Evolutionary conservation across 2,329 filamentous ascomycete genomes (phyloP).

Genomic region (Biscogniauxia mediterranea): DNA sequence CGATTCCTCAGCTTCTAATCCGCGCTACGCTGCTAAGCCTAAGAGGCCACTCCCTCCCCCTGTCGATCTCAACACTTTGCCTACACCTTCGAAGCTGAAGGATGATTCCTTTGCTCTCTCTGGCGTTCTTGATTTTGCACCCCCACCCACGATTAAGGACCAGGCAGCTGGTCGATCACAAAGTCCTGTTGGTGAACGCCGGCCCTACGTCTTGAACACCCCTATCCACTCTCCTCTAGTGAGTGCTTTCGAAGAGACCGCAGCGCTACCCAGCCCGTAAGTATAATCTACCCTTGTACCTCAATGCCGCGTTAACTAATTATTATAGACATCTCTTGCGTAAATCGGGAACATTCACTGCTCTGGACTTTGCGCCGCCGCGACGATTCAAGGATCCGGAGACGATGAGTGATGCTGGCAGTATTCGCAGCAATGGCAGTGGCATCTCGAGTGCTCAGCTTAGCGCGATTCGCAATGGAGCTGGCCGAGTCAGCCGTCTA

Average conservation of each 20-base stretch:
- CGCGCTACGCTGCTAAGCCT: constrained; percentile 39
- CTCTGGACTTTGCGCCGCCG: constrained; percentile 77
- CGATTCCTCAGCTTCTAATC: constrained; percentile 44
- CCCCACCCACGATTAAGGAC: constrained; percentile 66
- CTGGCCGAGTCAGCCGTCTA: constrained; percentile 82
- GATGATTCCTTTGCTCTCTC: constrained; percentile 75
- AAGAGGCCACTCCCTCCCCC: constrained; percentile 66
- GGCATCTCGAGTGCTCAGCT: constrained; percentile 71
- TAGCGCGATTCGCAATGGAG: constrained; percentile 74
- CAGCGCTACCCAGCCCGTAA: constrained; percentile 86
- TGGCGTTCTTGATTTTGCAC: constrained; percentile 79
- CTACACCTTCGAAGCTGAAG: constrained; percentile 79
- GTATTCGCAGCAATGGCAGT: constrained; percentile 69
- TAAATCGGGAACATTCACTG: constrained; percentile 76
- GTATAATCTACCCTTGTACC: constrained; percentile 38
- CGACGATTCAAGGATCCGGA: constrained; percentile 67
- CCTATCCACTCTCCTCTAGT: constrained; percentile 75
- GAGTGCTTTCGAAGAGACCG: constrained; percentile 83
- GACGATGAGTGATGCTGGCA: constrained; percentile 63
- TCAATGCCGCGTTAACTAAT: constrained; percentile 27
- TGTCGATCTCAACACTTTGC: constrained; percentile 68
- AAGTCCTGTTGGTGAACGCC: constrained; percentile 61
- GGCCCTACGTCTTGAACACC: constrained; percentile 73
- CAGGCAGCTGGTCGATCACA: constrained; percentile 67
- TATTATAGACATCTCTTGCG: constrained; percentile 62